Evolutionary conservation across 352 stramenopile genomes (phyloP).

Genomic region (Phytophthora pisi): DNA sequence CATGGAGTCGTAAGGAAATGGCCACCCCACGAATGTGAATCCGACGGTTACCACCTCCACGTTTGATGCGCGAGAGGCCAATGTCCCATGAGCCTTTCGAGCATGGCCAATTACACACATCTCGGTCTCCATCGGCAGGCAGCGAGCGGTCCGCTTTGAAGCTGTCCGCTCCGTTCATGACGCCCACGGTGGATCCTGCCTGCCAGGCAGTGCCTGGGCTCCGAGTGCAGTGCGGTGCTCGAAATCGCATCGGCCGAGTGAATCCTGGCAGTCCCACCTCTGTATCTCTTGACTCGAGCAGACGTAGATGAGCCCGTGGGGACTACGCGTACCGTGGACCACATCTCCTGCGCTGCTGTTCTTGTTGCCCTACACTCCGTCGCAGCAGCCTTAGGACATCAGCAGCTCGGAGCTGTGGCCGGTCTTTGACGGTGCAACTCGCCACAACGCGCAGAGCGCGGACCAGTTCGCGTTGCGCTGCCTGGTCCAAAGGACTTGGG

Average conservation of each 20-base stretch:
- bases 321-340: constrained; percentile 16
- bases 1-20: neutral
- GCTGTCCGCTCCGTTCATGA: neutral
- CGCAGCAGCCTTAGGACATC: constrained; percentile 17
- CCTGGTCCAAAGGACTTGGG: neutral
- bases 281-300: constrained; percentile 27
- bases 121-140: neutral
- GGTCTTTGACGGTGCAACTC: constrained; percentile 1
- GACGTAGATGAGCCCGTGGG: constrained; percentile 11
- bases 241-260: constrained; percentile 11
- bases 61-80: neutral
- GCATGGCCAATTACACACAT: constrained; percentile 7
- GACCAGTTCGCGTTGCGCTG: constrained; percentile 6
- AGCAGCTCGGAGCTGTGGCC: neutral
- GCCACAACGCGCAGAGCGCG: constrained; percentile 7
- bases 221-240: constrained; percentile 2
- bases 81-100: neutral
- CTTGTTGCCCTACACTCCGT: neutral
- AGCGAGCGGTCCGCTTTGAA: neutral
- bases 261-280: constrained; percentile 32
- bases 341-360: constrained; percentile 12
- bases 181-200: neutral
- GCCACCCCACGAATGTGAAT: neutral
- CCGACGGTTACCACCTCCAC: neutral
- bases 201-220: neutral